These are phyloP conservation scores for Pseudocercospora crystallina DNA, from an alignment of 2,329 filamentous ascomycete species.

Conservation along the genomic window DNA sequence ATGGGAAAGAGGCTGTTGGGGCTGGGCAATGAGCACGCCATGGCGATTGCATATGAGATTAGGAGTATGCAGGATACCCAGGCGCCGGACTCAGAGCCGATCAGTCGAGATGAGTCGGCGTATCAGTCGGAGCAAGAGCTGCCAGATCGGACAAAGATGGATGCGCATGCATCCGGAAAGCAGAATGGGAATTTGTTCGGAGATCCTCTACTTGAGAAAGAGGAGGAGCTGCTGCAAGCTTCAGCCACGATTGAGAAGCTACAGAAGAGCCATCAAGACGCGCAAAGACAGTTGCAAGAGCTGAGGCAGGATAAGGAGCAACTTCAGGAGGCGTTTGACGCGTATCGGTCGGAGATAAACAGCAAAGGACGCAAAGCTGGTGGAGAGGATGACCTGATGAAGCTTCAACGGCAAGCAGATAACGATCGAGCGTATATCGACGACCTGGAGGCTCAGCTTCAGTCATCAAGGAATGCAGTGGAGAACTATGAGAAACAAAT, in stretches of 20 bases:
- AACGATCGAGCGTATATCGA: slow-evolving; percentile 52
- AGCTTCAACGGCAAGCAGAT: slow-evolving; percentile 44
- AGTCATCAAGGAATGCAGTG: slow-evolving; percentile 43
- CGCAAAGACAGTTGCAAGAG: slow-evolving; percentile 45
- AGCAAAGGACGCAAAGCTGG: slow-evolving; percentile 38
- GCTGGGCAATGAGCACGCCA: slow-evolving; percentile 33
- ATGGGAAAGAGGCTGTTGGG: slow-evolving; percentile 41
- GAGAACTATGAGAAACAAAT: slow-evolving; percentile 50
- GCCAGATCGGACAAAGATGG: slow-evolving; percentile 18
- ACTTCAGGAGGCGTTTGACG: slow-evolving; percentile 50
- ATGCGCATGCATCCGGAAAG: slow-evolving; percentile 20
- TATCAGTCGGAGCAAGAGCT: slow-evolving; percentile 33
- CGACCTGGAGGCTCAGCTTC: slow-evolving; percentile 49
- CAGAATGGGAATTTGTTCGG: slow-evolving; percentile 30
- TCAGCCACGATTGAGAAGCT: slow-evolving; percentile 48
- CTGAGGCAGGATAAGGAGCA: slow-evolving; percentile 43
- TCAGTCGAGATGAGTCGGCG: slow-evolving; percentile 32
- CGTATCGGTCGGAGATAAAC: slow-evolving; percentile 47
- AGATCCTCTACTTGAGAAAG: slow-evolving; percentile 50
- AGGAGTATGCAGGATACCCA: slow-evolving; percentile 34
- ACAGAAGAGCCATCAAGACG: slow-evolving; percentile 40
- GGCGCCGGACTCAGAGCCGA: slow-evolving; percentile 26
- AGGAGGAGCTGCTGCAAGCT: slow-evolving; percentile 51
- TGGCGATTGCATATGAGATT: slow-evolving; percentile 35
- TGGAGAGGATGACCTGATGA: slow-evolving; percentile 45